Conservation (phyloP, 306 rosid genomes). For the Pueraria montana region DNA sequence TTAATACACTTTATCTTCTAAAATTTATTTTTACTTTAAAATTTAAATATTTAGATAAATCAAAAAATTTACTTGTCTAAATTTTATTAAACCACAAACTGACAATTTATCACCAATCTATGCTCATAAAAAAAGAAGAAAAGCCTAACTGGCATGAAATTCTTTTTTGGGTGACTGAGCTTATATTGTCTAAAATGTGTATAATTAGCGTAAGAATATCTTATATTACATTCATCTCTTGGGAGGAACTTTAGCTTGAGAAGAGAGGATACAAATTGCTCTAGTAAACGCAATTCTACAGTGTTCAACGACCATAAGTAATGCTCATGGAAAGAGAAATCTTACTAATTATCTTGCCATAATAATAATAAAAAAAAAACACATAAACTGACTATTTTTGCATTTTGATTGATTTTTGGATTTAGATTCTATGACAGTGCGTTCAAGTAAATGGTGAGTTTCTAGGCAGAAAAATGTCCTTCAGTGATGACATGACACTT, state of each 20-base stretch:
- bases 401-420: slow-evolving; percentile 26
- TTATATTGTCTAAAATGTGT: not conserved
- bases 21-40: not conserved
- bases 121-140: not conserved
- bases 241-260: not conserved
- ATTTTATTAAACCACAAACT: not conserved
- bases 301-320: not conserved
- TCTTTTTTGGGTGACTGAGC: not conserved
- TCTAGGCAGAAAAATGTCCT: not conserved
- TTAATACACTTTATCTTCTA: not conserved
- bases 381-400: slow-evolving; percentile 21
- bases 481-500: slow-evolving; percentile 2
- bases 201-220: not conserved
- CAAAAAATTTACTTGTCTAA: not conserved
- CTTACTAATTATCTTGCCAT: not conserved
- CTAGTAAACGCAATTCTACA: not conserved
- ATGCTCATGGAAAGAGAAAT: slow-evolving; percentile 16
- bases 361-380: not conserved
- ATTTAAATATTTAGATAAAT: not conserved
- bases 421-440: not conserved
- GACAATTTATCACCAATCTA: not conserved
- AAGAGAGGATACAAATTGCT: not conserved
- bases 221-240: not conserved
- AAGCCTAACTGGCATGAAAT: not conserved
- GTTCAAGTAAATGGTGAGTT: slow-evolving; percentile 8